Evolutionary conservation across 2,329 filamentous ascomycete genomes (phyloP).

Genomic region (Fusarium camptoceras): DNA sequence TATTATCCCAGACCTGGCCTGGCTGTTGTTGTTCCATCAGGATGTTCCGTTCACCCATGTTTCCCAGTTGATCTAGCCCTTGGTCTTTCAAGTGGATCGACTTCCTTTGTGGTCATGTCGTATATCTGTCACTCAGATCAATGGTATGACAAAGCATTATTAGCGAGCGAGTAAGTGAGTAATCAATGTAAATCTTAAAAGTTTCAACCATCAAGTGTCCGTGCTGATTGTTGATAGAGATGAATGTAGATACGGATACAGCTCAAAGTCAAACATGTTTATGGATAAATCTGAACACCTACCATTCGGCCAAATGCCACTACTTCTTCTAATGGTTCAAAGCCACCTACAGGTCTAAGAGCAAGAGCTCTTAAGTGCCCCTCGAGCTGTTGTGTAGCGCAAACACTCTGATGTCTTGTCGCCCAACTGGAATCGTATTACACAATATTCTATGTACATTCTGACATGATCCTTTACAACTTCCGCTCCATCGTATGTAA

Average conservation of each 20-base stretch:
- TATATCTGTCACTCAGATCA: slow-evolving; percentile 10
- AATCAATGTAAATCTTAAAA: neutral
- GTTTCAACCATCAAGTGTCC: neutral
- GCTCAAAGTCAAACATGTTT: neutral
- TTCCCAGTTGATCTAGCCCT: neutral
- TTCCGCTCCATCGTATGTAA: slow-evolving; percentile 17
- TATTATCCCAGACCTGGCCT: neutral
- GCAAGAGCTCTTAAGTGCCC: slow-evolving; percentile 1
- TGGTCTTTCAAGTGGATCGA: neutral
- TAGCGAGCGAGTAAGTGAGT: neutral
- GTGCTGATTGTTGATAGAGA: neutral
- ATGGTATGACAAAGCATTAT: neutral
- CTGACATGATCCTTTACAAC: neutral
- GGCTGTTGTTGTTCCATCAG: neutral
- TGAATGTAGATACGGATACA: neutral
- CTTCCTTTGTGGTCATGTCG: neutral
- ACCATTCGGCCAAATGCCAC: slow-evolving; percentile 9
- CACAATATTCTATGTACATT: neutral
- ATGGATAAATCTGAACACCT: neutral
- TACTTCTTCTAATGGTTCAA: slow-evolving; percentile 4
- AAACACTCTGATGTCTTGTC: neutral
- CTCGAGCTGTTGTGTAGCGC: slow-evolving; percentile 15
- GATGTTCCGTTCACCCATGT: neutral
- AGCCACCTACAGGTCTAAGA: slow-evolving; percentile 4
- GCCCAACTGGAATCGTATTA: neutral